Evolutionary conservation across 106 monocot genomes (phyloP).

Genomic region (Dendrobium huoshanense): DNA sequence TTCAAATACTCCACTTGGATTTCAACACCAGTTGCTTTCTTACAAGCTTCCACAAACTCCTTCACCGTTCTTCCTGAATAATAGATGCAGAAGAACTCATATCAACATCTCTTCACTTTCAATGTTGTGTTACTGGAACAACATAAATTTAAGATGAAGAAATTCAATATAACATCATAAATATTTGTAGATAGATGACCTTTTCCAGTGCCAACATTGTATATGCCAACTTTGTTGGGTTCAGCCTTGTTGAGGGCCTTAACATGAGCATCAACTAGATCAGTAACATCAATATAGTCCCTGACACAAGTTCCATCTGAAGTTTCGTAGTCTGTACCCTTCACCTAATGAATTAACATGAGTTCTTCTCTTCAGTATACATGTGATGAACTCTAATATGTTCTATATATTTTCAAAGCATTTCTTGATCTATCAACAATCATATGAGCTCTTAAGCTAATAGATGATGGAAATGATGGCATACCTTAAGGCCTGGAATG

Average conservation of each 20-base stretch:
- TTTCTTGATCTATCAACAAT: not conserved
- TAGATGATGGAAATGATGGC: not conserved
- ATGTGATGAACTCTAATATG: too few species aligned
- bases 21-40: slow-evolving; percentile 34
- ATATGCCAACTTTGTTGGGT: slow-evolving; percentile 37
- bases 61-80: slow-evolving; percentile 43
- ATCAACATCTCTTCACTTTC: not conserved
- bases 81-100: not conserved
- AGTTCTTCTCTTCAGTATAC: not conserved
- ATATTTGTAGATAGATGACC: slow-evolving; percentile 14
- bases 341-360: slow-evolving; percentile 18
- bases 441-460: not conserved
- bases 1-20: slow-evolving; percentile 36
- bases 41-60: slow-evolving; percentile 58
- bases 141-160: too few species aligned
- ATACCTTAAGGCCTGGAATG: slow-evolving; percentile 54
- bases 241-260: slow-evolving; percentile 47
- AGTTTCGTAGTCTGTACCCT: slow-evolving; percentile 44
- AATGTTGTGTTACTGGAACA: not conserved
- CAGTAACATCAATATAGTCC: slow-evolving; percentile 54
- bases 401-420: too few species aligned
- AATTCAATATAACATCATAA: not conserved
- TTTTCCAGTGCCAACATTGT: slow-evolving; percentile 52
- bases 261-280: slow-evolving; percentile 49
- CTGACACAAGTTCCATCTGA: slow-evolving; percentile 47